Percentiles rank a stretch among this genome's conserved stretches.
phyloP scores from a whole-genome alignment of 2,329 filamentous ascomycete species.

The Pestalotiopsis sp. region DNA sequence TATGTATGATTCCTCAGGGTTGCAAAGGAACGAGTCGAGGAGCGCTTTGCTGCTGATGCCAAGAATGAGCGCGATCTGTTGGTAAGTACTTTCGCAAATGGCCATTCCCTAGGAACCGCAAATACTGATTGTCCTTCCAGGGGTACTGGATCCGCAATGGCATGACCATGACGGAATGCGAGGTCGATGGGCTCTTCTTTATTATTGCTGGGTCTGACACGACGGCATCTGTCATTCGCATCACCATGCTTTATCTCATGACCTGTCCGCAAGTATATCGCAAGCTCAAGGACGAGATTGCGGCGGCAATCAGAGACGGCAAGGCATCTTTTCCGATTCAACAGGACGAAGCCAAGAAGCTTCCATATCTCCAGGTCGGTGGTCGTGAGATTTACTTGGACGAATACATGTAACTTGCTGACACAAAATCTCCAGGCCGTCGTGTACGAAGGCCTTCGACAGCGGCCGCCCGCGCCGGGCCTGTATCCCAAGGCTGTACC shows the following conservation, averaged over 20 bases:
- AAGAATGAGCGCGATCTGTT: conserved; percentile 23
- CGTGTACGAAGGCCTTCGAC: conserved; percentile 37
- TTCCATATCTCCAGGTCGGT: conserved; percentile 32
- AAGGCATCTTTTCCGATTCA: conserved; percentile 27
- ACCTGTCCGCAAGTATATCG: conserved; percentile 43
- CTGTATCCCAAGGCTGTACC: conserved; percentile 28
- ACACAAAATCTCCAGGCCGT: conserved; percentile 24
- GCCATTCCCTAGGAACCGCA: neutral
- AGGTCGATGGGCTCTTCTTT: conserved; percentile 26
- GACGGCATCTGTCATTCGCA: conserved; percentile 48
- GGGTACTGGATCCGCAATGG: conserved; percentile 31
- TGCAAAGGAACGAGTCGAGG: conserved; percentile 17
- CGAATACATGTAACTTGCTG: neutral
- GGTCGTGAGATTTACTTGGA: no score
- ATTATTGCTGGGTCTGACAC: conserved; percentile 45
- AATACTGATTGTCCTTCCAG: conserved; percentile 12
- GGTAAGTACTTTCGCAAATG: conserved; percentile 16
- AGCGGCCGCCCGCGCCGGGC: conserved; percentile 32
- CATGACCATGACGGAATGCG: conserved; percentile 25
- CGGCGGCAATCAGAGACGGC: conserved; percentile 31
- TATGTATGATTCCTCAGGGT: conserved; percentile 12
- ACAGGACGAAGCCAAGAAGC: conserved; percentile 25
- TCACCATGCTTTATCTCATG: conserved; percentile 48
- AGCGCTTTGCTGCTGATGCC: conserved; percentile 15
- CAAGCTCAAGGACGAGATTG: conserved; percentile 45